Base-by-base conservation (phyloP, 1,139 yeast species). In the Blastobotrys raffinosifermentans region DNA sequence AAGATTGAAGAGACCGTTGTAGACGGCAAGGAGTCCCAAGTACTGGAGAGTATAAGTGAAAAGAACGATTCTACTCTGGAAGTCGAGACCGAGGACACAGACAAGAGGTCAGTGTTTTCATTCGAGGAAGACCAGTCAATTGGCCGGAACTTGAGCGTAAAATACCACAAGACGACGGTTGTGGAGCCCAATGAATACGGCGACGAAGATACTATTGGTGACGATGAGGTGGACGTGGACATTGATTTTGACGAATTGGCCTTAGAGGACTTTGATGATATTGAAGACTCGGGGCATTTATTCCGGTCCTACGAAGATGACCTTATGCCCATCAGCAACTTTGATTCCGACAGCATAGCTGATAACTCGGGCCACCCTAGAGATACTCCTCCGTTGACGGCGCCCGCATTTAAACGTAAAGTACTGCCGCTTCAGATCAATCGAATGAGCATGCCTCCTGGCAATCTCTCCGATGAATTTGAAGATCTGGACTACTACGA, bases 181-280 rank as follows among this genome's bases (percentile, higher is more conserved):
- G 13, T 14, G 26, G 11, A 16, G 4, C 18, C 6, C 3, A 6
- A 13, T 16, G 14, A 6, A 29, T 19, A 22, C 26, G 38, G 34
- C 19, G 34, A 33, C 9, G 41, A 42, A 22, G 49, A 43, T 6
- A 9, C 6, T 7, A 41, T 35, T 10, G 41, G 20, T 16, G 50
- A 44, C 16, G 58, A 52, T 31, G 60, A 58, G 53, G 42, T 53
- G 48, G 29, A 55, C 51, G 19, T 61, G 54, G 45, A 63, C 11
- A 45, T 30, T 38, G 47, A 29, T 47, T 46, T 20, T 50, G 39
- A 35, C 40, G 46, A 13, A 38, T 16, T 19, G 33, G 25, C 31
- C 41, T 44, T 15, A 34, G 20, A 16, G 41, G 45, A 27, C 25
- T 41, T 35, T 29, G 42, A 18, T 37, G 44, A 31, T 20, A 25